Evolutionary conservation across 2,329 filamentous ascomycete genomes (phyloP).

Genomic region (Fusarium graminum): DNA sequence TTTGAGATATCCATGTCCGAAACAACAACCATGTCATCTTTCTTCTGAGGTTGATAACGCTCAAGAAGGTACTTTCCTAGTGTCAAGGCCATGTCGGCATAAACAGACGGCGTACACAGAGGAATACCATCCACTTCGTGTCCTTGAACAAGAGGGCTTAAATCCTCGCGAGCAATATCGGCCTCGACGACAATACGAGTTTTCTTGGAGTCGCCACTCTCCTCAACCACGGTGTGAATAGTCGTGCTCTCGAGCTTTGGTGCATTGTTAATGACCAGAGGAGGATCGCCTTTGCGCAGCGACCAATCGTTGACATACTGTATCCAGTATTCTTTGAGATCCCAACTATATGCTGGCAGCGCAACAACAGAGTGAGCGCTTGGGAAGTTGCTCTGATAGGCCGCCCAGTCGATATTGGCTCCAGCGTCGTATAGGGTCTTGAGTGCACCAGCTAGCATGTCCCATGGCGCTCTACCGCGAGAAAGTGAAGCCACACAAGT

Average conservation of each 20-base stretch:
- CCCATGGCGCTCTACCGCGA: slow-evolving; percentile 24
- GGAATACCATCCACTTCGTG: slow-evolving; percentile 42
- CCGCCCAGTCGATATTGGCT: slow-evolving; percentile 33
- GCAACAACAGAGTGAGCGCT: slow-evolving; percentile 60
- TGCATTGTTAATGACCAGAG: slow-evolving; percentile 27
- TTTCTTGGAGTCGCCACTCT: slow-evolving; percentile 30
- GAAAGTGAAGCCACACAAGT: slow-evolving; percentile 32
- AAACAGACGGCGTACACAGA: slow-evolving; percentile 38
- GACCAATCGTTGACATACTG: slow-evolving; percentile 77
- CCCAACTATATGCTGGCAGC: slow-evolving; percentile 78
- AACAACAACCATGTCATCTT: slow-evolving; percentile 33
- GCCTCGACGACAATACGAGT: slow-evolving; percentile 37
- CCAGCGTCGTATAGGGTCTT: slow-evolving; percentile 34
- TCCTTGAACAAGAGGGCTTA: slow-evolving; percentile 36
- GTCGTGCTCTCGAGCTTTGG: slow-evolving; percentile 38
- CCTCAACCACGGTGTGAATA: slow-evolving; percentile 34
- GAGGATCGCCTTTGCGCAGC: slow-evolving; percentile 69
- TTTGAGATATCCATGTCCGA: slow-evolving; percentile 43
- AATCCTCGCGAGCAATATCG: slow-evolving; percentile 37
- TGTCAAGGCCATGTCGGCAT: slow-evolving; percentile 40
- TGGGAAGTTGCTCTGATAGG: slow-evolving; percentile 50
- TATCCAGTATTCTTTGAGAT: slow-evolving; percentile 79
- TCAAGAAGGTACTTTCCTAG: slow-evolving; percentile 32
- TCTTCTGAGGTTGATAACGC: slow-evolving; percentile 25
- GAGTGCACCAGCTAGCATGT: slow-evolving; percentile 17